phyloP scores from a whole-genome alignment of 495 filamentous ascomycete species.

The Podospora comata region DNA sequence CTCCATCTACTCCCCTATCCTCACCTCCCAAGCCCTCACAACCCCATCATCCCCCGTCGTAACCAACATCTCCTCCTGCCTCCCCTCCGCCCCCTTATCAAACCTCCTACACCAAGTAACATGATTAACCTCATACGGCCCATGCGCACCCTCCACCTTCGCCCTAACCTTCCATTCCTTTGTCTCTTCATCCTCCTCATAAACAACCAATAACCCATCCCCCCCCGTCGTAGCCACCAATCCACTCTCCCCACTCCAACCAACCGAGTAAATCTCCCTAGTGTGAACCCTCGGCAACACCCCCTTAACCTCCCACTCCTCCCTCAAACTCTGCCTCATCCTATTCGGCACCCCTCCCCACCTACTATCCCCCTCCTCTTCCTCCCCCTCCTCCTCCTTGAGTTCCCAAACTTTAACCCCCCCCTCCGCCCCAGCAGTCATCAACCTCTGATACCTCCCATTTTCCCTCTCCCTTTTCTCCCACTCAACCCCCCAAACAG shows the following conservation, averaged over 20 bases:
- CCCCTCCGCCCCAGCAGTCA: conserved; percentile 75
- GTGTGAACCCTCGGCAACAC: conserved; percentile 70
- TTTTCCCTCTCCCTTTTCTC: conserved; percentile 51
- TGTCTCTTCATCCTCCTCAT: conserved; percentile 56
- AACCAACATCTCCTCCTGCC: conserved; percentile 78
- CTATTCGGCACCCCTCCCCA: conserved; percentile 79
- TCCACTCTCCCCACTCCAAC: conserved; percentile 74
- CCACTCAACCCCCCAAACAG: conserved; percentile 88
- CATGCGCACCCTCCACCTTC: conserved; percentile 68
- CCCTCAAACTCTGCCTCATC: conserved; percentile 68
- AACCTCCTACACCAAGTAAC: conserved; percentile 71
- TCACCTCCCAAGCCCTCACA: conserved; percentile 4
- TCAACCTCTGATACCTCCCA: conserved; percentile 56
- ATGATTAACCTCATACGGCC: conserved; percentile 90
- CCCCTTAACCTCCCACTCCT: conserved; percentile 75
- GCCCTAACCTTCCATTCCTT: conserved; percentile 69
- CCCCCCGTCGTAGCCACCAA: conserved; percentile 78
- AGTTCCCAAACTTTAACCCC: conserved; percentile 76
- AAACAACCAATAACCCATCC: conserved; percentile 80
- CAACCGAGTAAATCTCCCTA: conserved; percentile 73
- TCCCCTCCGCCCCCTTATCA: conserved; percentile 47
- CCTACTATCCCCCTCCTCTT: conserved; percentile 67
- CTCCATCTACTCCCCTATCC: conserved; percentile 51
- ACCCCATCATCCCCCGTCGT: conserved; percentile 68
- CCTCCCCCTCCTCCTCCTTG: conserved; percentile 35